Percentiles rank a stretch among this genome's conserved stretches.
These are phyloP conservation scores for Malassezia equina DNA, from an alignment of 1,284 basidiomycete genomes.

Conservation along the genomic window DNA sequence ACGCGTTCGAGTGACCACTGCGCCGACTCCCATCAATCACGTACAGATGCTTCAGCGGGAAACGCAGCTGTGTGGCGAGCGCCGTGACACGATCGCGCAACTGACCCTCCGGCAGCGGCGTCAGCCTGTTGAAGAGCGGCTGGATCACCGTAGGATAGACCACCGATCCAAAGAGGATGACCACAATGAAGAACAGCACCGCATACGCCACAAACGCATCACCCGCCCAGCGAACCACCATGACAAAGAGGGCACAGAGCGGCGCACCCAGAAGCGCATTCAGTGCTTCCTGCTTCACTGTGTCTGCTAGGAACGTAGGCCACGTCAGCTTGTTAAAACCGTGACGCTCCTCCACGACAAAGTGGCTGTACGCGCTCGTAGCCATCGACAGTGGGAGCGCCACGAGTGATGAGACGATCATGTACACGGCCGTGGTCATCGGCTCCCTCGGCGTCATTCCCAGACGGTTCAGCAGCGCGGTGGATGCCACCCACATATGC, in stretches of 20 bases:
- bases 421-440: slow-evolving; percentile 68
- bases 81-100: slow-evolving; percentile 38
- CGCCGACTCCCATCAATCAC: slow-evolving; percentile 95
- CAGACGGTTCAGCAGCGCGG: slow-evolving; percentile 48
- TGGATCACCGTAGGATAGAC: slow-evolving; percentile 64
- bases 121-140: slow-evolving; percentile 92
- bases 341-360: slow-evolving; percentile 85
- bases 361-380: slow-evolving; percentile 65
- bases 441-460: slow-evolving; percentile 54
- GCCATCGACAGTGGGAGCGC: slow-evolving; percentile 59
- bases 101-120: slow-evolving; percentile 57
- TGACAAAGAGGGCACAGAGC: slow-evolving; percentile 74
- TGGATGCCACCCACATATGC: slow-evolving; percentile 63
- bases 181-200: slow-evolving; percentile 49
- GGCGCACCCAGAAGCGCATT: slow-evolving; percentile 71
- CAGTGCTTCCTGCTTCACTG: slow-evolving; percentile 68
- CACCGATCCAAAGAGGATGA: slow-evolving; percentile 59
- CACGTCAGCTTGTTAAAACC: slow-evolving; percentile 92
- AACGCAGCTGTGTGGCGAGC: slow-evolving; percentile 56
- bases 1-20: slow-evolving; percentile 82
- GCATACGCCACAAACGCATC: slow-evolving; percentile 41
- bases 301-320: slow-evolving; percentile 58
- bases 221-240: slow-evolving; percentile 84
- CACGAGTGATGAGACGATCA: slow-evolving; percentile 35
- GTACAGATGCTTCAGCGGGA: slow-evolving; percentile 87